These are phyloP conservation scores for Fagopyrum homotropicum DNA, from an alignment of 148 eudicot genomes.

Conservation along the genomic window DNA sequence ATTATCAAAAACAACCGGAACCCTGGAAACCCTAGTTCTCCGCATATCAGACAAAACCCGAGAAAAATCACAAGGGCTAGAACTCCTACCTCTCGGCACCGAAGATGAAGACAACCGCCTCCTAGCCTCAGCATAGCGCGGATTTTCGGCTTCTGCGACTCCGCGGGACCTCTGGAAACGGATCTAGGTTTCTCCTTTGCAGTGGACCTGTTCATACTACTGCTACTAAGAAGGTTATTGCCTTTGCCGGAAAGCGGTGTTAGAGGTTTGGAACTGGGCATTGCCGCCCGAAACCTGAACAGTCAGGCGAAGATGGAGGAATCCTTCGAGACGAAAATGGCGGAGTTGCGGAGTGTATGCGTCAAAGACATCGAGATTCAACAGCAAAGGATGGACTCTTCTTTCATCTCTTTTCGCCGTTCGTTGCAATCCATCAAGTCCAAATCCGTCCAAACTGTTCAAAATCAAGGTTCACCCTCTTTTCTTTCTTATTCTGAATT, in stretches of 20 bases:
- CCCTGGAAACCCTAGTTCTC: constrained; percentile 33
- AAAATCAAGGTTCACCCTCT: constrained; percentile 36
- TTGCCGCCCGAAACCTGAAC: constrained; percentile 1
- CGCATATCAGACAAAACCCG: constrained; percentile 47
- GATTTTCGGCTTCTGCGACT: constrained; percentile 35
- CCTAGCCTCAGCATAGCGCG: constrained; percentile 33
- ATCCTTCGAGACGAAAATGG: constrained; percentile 33
- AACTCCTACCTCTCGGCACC: constrained; percentile 73
- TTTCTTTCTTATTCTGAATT: not conserved
- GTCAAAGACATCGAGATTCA: constrained; percentile 47
- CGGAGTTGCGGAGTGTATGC: constrained; percentile 40
- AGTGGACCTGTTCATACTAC: constrained; percentile 23
- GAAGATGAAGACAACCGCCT: constrained; percentile 36
- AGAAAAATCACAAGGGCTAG: constrained; percentile 73
- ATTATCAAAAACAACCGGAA: constrained; percentile 11
- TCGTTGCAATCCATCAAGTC: constrained; percentile 36
- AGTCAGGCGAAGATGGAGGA: constrained; percentile 21
- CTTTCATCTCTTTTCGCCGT: constrained; percentile 17
- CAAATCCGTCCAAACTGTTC: constrained; percentile 27
- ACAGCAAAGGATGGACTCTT: constrained; percentile 29
- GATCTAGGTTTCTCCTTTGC: constrained; percentile 64
- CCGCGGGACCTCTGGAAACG: constrained; percentile 41
- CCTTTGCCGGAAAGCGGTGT: constrained; percentile 37
- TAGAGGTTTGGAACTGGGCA: constrained; percentile 22
- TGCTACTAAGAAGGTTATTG: constrained; percentile 4